Percentiles rank a stretch among this genome's conserved stretches.
Evolutionary conservation across 129 eudicot genomes (phyloP).

Genomic region (carrot (Daucus carota)): DNA sequence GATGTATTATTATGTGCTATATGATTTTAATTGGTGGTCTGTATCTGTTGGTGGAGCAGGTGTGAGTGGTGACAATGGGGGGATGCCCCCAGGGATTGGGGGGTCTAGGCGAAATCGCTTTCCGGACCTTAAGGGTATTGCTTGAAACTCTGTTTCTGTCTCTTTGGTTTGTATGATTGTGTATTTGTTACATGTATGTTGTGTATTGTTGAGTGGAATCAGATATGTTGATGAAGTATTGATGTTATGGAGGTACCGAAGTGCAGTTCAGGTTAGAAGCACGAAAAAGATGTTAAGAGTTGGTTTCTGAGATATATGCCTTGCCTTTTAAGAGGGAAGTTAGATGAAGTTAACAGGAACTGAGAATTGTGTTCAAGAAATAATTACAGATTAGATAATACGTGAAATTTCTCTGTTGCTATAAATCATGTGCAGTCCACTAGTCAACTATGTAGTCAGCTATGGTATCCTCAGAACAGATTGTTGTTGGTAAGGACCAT

Average conservation of each 20-base stretch:
- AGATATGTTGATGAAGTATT: neutral
- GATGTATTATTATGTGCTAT: neutral
- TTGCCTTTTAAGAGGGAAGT: no score
- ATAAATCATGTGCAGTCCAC: neutral
- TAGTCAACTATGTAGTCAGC: neutral
- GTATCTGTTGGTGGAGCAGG: slow-evolving; percentile 15
- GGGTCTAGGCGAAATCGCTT: slow-evolving; percentile 35
- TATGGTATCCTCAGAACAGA: no score
- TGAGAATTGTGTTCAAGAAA: no score
- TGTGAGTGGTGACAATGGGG: slow-evolving; percentile 39
- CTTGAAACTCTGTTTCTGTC: neutral
- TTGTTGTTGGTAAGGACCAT: no score
- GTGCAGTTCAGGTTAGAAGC: no score
- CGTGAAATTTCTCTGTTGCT: neutral
- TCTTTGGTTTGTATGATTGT: neutral
- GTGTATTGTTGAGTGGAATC: neutral
- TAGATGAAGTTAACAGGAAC: neutral
- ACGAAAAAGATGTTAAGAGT: no score
- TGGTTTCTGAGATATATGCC: no score
- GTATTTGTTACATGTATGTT: neutral
- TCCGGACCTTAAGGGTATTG: slow-evolving; percentile 60
- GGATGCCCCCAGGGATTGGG: slow-evolving; percentile 31
- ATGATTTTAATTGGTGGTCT: neutral
- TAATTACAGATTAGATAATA: neutral
- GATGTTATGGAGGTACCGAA: no score